A percentile compares a stretch with the other conserved stretches of the same genome.
phyloP scores from a whole-genome alignment of 164 flowering plant genomes.

The Platanus orientalis region DNA sequence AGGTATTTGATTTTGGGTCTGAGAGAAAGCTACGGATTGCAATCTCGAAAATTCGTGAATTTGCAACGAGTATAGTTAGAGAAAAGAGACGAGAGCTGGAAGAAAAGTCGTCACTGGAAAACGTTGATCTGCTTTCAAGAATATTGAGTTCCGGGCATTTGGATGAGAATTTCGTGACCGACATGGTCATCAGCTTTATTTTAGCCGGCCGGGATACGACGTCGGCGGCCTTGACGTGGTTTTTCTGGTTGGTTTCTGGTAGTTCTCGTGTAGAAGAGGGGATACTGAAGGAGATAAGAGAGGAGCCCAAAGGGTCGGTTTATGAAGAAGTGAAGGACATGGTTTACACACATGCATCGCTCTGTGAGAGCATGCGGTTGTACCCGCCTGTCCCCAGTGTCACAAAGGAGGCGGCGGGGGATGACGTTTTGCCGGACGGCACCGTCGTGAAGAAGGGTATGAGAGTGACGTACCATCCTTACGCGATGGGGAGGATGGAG shows the following conservation, averaged over 20 bases:
- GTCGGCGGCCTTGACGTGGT: not conserved
- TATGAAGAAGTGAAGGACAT: slow-evolving; percentile 39
- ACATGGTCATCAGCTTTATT: slow-evolving; percentile 34
- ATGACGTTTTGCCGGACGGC: slow-evolving; percentile 61
- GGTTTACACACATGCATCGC: slow-evolving; percentile 43
- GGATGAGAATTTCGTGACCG: slow-evolving; percentile 31
- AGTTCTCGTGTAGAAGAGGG: slow-evolving; percentile 18
- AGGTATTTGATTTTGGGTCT: no score
- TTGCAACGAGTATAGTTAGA: slow-evolving; percentile 31
- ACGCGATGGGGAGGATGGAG: slow-evolving; percentile 59
- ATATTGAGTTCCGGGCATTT: slow-evolving; percentile 40
- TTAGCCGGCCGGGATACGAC: not conserved
- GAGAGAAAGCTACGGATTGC: slow-evolving; percentile 15
- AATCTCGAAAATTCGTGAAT: slow-evolving; percentile 20
- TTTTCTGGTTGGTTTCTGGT: slow-evolving; percentile 14
- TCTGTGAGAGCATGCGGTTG: slow-evolving; percentile 52
- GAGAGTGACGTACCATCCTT: slow-evolving; percentile 39
- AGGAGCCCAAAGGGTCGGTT: slow-evolving; percentile 6
- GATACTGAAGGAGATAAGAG: slow-evolving; percentile 23
- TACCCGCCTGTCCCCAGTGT: slow-evolving; percentile 52
- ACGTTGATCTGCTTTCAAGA: slow-evolving; percentile 37
- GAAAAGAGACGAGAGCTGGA: slow-evolving; percentile 30
- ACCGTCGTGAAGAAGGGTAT: slow-evolving; percentile 41
- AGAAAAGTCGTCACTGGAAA: slow-evolving; percentile 13
- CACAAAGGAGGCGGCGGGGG: slow-evolving; percentile 30